Percentiles rank a stretch among this genome's conserved stretches.
phyloP scores from a whole-genome alignment of 345 rosid genomes.

The Gossypium herbaceum region DNA sequence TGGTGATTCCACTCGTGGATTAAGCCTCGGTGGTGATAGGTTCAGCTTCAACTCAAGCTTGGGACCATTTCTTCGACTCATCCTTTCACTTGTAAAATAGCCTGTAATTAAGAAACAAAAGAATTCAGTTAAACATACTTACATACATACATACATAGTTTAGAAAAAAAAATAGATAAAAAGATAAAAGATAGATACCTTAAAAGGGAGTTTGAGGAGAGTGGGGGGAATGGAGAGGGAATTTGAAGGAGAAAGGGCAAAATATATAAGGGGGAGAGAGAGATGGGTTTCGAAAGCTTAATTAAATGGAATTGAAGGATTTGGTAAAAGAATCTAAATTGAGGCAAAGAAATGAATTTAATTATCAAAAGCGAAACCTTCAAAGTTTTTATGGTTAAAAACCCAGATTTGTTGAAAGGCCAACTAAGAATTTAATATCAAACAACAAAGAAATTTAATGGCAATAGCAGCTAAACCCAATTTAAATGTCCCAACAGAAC shows the following conservation, averaged over 20 bases:
- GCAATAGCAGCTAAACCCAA: conserved; percentile 35
- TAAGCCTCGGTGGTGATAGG: conserved; percentile 69
- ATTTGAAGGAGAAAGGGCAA: conserved; percentile 14
- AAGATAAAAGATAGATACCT: conserved; percentile 2
- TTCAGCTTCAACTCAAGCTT: conserved; percentile 87
- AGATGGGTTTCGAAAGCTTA: conserved; percentile 59
- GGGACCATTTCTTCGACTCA: conserved; percentile 78
- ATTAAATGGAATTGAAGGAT: conserved; percentile 44
- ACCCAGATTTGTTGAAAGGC: conserved; percentile 18
- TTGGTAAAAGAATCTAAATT: conserved; percentile 52
- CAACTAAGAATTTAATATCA: conserved; percentile 53
- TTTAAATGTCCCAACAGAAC: conserved; percentile 24
- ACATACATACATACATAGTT: neutral
- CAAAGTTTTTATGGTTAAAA: conserved; percentile 52
- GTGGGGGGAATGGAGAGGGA: neutral
- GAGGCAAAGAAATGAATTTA: conserved; percentile 54
- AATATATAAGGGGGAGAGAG: conserved; percentile 39
- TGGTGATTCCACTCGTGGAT: conserved; percentile 51
- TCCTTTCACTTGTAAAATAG: conserved; percentile 24
- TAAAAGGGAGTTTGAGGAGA: neutral
- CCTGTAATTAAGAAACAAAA: neutral
- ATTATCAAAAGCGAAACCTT: conserved; percentile 28
- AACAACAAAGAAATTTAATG: conserved; percentile 57
- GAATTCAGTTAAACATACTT: neutral
- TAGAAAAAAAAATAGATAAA: neutral